phyloP scores from a whole-genome alignment of 441 rosid genomes.

The Gossypium gossypioides region DNA sequence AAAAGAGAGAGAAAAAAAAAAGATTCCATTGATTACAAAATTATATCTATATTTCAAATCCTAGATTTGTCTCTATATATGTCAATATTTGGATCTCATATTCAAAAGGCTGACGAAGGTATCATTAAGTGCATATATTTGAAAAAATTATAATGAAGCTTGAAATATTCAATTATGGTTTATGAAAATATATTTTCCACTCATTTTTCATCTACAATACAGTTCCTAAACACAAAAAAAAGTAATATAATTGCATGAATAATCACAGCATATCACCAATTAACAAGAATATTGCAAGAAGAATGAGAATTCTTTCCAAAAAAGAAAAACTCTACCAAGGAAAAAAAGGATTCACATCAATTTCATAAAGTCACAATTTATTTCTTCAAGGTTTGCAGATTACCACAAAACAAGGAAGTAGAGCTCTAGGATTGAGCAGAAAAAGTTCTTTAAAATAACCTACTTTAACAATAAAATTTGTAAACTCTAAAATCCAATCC shows the following conservation, averaged over 20 bases:
- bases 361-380: neutral
- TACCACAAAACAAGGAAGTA: constrained; percentile 90
- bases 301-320: constrained; percentile 20
- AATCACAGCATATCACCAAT: constrained; percentile 11
- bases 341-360: constrained; percentile 20
- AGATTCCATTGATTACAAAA: neutral
- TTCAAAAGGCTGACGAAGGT: no score
- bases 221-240: neutral
- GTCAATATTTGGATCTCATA: no score
- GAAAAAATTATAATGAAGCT: no score
- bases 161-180: no score
- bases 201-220: neutral
- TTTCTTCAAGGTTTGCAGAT: constrained; percentile 61
- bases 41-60: no score
- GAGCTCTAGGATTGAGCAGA: constrained; percentile 78
- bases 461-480: neutral
- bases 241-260: constrained; percentile 15
- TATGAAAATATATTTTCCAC: no score
- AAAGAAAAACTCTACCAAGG: no score
- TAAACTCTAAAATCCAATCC: neutral
- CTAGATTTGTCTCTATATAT: no score
- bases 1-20: neutral
- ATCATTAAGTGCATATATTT: no score
- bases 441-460: constrained; percentile 48
- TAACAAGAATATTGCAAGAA: neutral